phyloP scores from a whole-genome alignment of 768 basidiomycete species.

The Royoungia palumana region DNA sequence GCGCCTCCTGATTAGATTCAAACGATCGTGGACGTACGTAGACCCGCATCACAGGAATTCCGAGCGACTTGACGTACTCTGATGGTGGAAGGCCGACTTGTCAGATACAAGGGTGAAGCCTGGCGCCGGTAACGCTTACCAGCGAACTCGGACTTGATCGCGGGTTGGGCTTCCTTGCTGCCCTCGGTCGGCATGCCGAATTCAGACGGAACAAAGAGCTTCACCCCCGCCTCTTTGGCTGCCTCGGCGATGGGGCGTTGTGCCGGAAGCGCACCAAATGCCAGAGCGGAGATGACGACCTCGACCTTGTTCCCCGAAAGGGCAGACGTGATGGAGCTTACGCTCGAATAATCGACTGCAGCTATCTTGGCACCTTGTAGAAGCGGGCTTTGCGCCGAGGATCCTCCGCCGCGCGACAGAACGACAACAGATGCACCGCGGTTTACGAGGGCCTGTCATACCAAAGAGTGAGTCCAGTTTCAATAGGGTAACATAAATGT shows the following conservation, averaged over 20 bases:
- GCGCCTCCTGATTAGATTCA: neutral
- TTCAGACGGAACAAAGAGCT: constrained; percentile 38
- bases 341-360: constrained; percentile 28
- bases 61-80: constrained; percentile 31
- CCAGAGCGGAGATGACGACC: constrained; percentile 34
- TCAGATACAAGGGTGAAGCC: neutral
- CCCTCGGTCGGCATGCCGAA: constrained; percentile 36
- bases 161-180: constrained; percentile 24
- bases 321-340: constrained; percentile 20
- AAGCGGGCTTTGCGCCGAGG: constrained; percentile 13
- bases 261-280: constrained; percentile 22
- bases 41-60: constrained; percentile 30
- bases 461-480: neutral
- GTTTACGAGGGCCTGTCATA: constrained; percentile 18
- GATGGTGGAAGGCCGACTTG: neutral
- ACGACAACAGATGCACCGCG: constrained; percentile 25
- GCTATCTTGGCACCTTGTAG: constrained; percentile 28
- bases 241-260: constrained; percentile 34
- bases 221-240: constrained; percentile 35
- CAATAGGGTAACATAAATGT: neutral
- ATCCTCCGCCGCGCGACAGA: constrained; percentile 23
- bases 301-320: constrained; percentile 32
- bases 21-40: constrained; percentile 23
- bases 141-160: constrained; percentile 28
- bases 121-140: constrained; percentile 12